A percentile compares a stretch with the other conserved stretches of the same genome.
These are phyloP conservation scores for Turritis glabra DNA, from an alignment of 345 rosid species.

Conservation along the genomic window DNA sequence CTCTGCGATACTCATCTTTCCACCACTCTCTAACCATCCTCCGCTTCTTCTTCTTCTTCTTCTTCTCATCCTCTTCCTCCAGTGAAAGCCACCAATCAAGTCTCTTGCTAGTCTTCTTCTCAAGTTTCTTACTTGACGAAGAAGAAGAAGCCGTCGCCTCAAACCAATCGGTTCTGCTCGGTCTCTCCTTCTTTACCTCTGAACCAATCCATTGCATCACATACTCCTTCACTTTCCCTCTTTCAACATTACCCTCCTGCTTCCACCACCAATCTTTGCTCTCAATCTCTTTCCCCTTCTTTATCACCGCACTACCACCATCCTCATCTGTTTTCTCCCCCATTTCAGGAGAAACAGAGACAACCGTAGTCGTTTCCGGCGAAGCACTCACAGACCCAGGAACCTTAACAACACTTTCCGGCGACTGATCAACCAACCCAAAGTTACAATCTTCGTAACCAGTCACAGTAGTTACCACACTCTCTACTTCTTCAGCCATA, in stretches of 20 bases:
- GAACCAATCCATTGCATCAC: slow-evolving; percentile 97
- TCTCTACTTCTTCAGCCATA: slow-evolving; percentile 67
- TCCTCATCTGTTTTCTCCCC: slow-evolving; percentile 42
- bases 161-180: slow-evolving; percentile 62
- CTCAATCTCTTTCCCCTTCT: slow-evolving; percentile 39
- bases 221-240: slow-evolving; percentile 72
- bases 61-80: slow-evolving; percentile 66
- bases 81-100: slow-evolving; percentile 93
- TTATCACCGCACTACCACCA: slow-evolving; percentile 39
- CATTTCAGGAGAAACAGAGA: slow-evolving; percentile 40
- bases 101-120: slow-evolving; percentile 52
- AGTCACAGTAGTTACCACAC: slow-evolving; percentile 55
- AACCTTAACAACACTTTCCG: slow-evolving; percentile 46
- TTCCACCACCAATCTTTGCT: slow-evolving; percentile 73
- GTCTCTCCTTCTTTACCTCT: slow-evolving; percentile 80
- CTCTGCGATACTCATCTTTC: slow-evolving; percentile 95
- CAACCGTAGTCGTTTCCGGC: slow-evolving; percentile 46
- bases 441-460: slow-evolving; percentile 63
- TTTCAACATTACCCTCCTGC: slow-evolving; percentile 50
- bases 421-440: slow-evolving; percentile 65
- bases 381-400: slow-evolving; percentile 42
- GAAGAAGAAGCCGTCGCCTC: slow-evolving; percentile 25
- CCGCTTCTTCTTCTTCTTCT: slow-evolving; percentile 51
- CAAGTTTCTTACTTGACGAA: slow-evolving; percentile 36
- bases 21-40: slow-evolving; percentile 96